These are phyloP conservation scores for Ceriops zippeliana DNA, from an alignment of 345 rosid genomes.

Conservation along the genomic window DNA sequence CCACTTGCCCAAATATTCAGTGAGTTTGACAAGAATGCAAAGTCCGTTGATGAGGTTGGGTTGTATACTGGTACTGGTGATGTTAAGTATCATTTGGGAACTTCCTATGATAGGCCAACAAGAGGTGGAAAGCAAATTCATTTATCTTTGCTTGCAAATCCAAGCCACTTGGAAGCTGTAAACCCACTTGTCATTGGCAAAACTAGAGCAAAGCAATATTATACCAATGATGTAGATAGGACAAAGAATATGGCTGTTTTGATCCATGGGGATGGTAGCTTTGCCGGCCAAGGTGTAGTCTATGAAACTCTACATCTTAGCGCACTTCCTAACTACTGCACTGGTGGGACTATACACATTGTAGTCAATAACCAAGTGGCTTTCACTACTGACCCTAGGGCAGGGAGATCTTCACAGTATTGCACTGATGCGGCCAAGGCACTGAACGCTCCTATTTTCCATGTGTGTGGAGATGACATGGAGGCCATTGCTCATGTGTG, in stretches of 20 bases:
- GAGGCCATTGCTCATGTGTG: constrained; percentile 76
- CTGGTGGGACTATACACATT: constrained; percentile 79
- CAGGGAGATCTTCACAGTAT: constrained; percentile 81
- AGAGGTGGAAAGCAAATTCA: constrained; percentile 81
- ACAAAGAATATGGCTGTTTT: constrained; percentile 68
- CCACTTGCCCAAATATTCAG: constrained; percentile 78
- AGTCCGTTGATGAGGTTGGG: constrained; percentile 75
- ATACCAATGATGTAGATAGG: constrained; percentile 56
- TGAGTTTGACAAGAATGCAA: constrained; percentile 74
- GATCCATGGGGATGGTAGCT: constrained; percentile 91
- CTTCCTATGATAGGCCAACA: constrained; percentile 83
- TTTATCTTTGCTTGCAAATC: constrained; percentile 79
- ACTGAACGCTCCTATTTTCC: constrained; percentile 73
- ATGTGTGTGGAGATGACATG: constrained; percentile 70
- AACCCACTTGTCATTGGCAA: constrained; percentile 80
- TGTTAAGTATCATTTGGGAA: constrained; percentile 81
- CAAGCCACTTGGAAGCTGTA: constrained; percentile 88
- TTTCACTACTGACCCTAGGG: constrained; percentile 73
- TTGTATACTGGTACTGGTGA: constrained; percentile 81
- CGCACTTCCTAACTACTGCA: constrained; percentile 72
- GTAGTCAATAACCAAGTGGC: constrained; percentile 92
- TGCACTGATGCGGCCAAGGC: constrained; percentile 90
- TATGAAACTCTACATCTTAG: constrained; percentile 86
- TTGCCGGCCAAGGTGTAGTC: constrained; percentile 87
- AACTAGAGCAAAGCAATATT: constrained; percentile 79